These are phyloP conservation scores for Cladochytrium replicatum DNA, from an alignment of 192 early-diverging fungal species.

Conservation along the genomic window DNA sequence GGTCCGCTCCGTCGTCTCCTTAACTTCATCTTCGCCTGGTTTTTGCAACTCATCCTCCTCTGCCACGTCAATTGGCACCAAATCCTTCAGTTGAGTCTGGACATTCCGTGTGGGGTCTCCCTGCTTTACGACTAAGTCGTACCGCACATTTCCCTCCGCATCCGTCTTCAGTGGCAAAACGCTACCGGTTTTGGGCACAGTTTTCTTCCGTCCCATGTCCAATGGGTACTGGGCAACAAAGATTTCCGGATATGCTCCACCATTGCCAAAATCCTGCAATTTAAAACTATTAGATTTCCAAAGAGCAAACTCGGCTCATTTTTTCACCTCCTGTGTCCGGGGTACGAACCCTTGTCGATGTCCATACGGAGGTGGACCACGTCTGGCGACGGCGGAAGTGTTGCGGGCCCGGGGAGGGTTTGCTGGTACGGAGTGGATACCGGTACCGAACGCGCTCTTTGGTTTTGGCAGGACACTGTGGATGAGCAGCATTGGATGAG, in stretches of 20 bases:
- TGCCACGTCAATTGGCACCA: conserved; percentile 41
- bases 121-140: conserved; percentile 80
- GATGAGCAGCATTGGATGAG: no score
- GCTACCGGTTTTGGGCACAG: conserved; percentile 14
- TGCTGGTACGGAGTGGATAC: no score
- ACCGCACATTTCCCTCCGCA: conserved; percentile 74
- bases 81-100: conserved; percentile 5
- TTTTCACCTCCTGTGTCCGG: conserved; percentile 43
- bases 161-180: conserved; percentile 86
- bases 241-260: conserved; percentile 95
- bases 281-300: neutral
- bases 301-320: neutral
- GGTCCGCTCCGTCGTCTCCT: conserved; percentile 79
- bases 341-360: conserved; percentile 70
- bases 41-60: conserved; percentile 56
- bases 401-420: no score
- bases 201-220: conserved; percentile 81
- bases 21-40: conserved; percentile 69
- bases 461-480: no score
- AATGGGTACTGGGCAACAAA: conserved; percentile 85
- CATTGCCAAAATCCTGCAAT: conserved; percentile 82
- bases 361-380: conserved; percentile 69
- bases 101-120: conserved; percentile 48
- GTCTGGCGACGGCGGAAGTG: no score
- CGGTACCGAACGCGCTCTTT: no score